Conservation (phyloP, 441 rosid genomes). For the Isatis lusitanica region DNA sequence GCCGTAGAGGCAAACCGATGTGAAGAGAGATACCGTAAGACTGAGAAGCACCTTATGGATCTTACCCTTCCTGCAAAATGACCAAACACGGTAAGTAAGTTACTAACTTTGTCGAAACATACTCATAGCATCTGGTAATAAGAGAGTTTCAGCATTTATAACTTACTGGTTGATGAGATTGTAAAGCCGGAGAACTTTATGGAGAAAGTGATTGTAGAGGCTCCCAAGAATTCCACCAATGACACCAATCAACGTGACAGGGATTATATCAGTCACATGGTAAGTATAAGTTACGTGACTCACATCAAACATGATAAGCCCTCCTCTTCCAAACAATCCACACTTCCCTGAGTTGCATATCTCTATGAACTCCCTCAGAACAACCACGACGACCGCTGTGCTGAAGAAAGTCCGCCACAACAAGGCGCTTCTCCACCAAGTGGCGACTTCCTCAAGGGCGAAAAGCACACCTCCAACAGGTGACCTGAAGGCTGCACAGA, state of each 20-base stretch:
- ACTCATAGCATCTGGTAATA: neutral
- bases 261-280: slow-evolving; percentile 58
- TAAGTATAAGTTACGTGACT: slow-evolving; percentile 59
- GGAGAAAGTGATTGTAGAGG: slow-evolving; percentile 74
- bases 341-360: slow-evolving; percentile 70
- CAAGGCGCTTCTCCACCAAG: slow-evolving; percentile 95
- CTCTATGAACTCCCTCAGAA: slow-evolving; percentile 77
- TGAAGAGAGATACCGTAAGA: slow-evolving; percentile 63
- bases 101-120: neutral
- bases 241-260: slow-evolving; percentile 64
- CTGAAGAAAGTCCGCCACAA: slow-evolving; percentile 90
- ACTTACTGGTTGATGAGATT: slow-evolving; percentile 82
- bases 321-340: slow-evolving; percentile 82
- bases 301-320: slow-evolving; percentile 85
- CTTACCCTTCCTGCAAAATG: slow-evolving; percentile 66
- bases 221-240: slow-evolving; percentile 83
- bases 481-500: slow-evolving; percentile 85
- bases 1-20: slow-evolving; percentile 67
- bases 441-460: slow-evolving; percentile 84
- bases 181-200: slow-evolving; percentile 75
- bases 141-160: slow-evolving; percentile 2
- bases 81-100: slow-evolving; percentile 25
- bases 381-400: slow-evolving; percentile 77
- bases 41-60: slow-evolving; percentile 68
- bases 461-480: slow-evolving; percentile 91